Evolutionary conservation across 2,329 filamentous ascomycete species (phyloP), one percentile per base, ranked within the genome.

Genomic region (Monilinia fructigena): DNA sequence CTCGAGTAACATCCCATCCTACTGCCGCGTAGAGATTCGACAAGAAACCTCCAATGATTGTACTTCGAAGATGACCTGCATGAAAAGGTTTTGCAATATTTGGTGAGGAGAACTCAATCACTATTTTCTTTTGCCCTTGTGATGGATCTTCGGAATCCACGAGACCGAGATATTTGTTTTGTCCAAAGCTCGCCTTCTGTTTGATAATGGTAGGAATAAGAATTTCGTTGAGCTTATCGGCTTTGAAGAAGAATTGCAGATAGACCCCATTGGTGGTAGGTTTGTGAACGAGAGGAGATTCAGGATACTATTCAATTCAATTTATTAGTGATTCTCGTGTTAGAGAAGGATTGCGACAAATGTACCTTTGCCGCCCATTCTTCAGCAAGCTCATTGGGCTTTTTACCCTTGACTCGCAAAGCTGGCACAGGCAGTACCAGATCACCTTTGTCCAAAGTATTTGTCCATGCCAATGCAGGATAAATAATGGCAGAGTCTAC

Each of bases 1-100:
- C 83, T 31, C 86, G 82, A 55, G 86, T 77, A 0, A 91, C 88
- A 47, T 92, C 85, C 86, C 88, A 92, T 26, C 89, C 90, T 61
- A 86, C 85, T 23, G 78, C 81, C 72, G 88, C 81, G 75, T 92
- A 90, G 2, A 92, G 75, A 72, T 91, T 91, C 28, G 87, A 81
- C 26, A 92, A 78, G 76, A 90, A 91, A 40, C 87, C 88, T 54
- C 90, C 89, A 66, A 92, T 89, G 70, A 93, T 91, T 61, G 90
- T 93, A 74, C 88, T 91, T 72, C 89, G 83, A 71, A 93, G 80
- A 79, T 93, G 89, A 7, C 87, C 88, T 28, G 88, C 88, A 74
- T 91, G 87, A 78, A 93, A 92, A 28, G 89, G 91, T 79, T 94
- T 94, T 55, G 91, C 91, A 68, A 95, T 93, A 76, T 95, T 95